Percentiles rank a stretch among this genome's conserved stretches.
These are phyloP conservation scores for Dactylorhiza incarnata DNA, from an alignment of 106 monocot species.

Conservation along the genomic window DNA sequence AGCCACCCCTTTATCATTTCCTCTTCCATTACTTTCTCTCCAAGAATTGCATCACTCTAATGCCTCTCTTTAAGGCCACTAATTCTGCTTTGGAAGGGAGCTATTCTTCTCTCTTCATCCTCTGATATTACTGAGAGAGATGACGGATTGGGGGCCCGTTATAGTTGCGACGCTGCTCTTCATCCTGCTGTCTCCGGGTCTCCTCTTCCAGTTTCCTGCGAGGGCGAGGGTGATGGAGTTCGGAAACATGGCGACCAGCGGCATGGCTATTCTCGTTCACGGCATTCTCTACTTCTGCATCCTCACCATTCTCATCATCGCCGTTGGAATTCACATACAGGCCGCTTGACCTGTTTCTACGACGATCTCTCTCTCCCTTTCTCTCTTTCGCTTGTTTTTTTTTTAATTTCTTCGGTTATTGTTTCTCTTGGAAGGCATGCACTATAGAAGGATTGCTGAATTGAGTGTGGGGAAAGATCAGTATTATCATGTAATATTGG, in stretches of 20 bases:
- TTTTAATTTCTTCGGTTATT: not conserved
- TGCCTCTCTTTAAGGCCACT: not conserved
- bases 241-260: conserved; percentile 22
- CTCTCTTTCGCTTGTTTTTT: not conserved
- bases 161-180: conserved; percentile 18
- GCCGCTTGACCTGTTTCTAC: conserved; percentile 15
- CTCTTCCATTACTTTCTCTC: conserved; percentile 12
- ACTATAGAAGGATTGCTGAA: too few relatives aligned
- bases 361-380: not conserved
- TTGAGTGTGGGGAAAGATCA: too few relatives aligned
- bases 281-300: conserved; percentile 24
- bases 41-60: conserved; percentile 15
- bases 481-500: too few relatives aligned
- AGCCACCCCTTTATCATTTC: not conserved
- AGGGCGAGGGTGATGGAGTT: conserved; percentile 28
- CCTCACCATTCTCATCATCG: conserved; percentile 21
- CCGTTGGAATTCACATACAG: conserved; percentile 18
- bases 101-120: not conserved
- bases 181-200: conserved; percentile 21
- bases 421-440: too few relatives aligned
- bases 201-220: conserved; percentile 18
- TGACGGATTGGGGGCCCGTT: conserved; percentile 19
- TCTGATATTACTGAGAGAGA: not conserved
- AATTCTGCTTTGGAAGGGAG: not conserved
- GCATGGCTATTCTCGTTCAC: conserved; percentile 16